Percentiles rank a stretch among this genome's conserved stretches.
phyloP scores from a whole-genome alignment of 495 filamentous ascomycete species.

The Xylaria longipes region DNA sequence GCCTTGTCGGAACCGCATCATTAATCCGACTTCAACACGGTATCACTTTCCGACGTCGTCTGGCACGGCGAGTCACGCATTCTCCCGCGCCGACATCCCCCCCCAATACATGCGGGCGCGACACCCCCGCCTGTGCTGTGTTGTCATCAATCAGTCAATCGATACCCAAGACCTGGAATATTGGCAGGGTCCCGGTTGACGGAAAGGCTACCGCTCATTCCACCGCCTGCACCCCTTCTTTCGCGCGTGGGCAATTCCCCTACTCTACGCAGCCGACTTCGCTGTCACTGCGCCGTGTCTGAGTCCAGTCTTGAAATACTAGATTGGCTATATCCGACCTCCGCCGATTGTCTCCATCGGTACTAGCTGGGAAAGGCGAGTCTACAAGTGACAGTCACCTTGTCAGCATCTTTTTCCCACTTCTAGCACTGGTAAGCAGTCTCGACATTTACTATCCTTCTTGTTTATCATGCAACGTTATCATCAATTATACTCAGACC shows the following conservation, averaged over 20 bases:
- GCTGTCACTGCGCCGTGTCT: constrained; percentile 18
- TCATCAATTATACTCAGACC: not conserved
- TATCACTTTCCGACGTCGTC: constrained; percentile 23
- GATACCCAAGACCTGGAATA: constrained; percentile 27
- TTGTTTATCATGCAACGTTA: constrained; percentile 8
- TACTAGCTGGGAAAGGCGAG: not conserved
- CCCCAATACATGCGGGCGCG: constrained; percentile 16
- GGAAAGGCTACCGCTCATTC: not conserved
- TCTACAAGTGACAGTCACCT: not conserved
- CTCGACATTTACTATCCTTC: not conserved
- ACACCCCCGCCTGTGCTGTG: constrained; percentile 29
- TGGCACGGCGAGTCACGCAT: constrained; percentile 28
- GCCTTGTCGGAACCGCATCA: constrained; percentile 20
- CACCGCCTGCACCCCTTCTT: not conserved
- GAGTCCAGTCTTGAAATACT: constrained; percentile 21
- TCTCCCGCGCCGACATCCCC: constrained; percentile 14
- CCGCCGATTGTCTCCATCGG: constrained; percentile 6
- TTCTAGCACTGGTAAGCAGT: constrained; percentile 22
- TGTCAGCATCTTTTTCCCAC: constrained; percentile 5
- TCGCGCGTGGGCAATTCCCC: constrained; percentile 2
- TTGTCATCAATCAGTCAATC: constrained; percentile 28
- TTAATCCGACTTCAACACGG: not conserved
- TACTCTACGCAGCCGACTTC: constrained; percentile 11
- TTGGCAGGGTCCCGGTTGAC: constrained; percentile 27
- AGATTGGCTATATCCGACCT: constrained; percentile 8